Conservation (phyloP, 2,329 filamentous ascomycete genomes). For the Aspergillus novofumigatus region DNA sequence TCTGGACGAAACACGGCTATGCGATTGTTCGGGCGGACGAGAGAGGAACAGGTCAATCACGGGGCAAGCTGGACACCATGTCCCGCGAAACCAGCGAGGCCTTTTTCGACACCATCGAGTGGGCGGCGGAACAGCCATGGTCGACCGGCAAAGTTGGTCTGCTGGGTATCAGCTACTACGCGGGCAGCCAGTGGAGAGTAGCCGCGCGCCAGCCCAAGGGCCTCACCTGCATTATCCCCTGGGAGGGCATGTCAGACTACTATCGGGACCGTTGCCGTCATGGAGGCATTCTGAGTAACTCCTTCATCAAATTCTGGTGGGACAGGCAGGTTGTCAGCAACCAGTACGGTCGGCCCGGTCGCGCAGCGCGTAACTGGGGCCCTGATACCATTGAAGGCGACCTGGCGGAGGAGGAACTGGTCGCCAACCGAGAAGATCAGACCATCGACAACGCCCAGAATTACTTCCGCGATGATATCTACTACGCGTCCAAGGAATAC, state of each 20-base stretch:
- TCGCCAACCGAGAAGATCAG: conserved; percentile 38
- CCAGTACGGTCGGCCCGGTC: conserved; percentile 60
- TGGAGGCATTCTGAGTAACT: conserved; percentile 58
- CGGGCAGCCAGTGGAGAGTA: conserved; percentile 53
- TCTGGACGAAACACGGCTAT: conserved; percentile 54
- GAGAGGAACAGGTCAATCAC: conserved; percentile 49
- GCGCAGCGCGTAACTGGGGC: conserved; percentile 51
- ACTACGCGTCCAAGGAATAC: conserved; percentile 64
- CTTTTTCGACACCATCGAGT: conserved; percentile 51
- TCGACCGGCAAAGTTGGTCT: conserved; percentile 49
- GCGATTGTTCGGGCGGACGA: conserved; percentile 54
- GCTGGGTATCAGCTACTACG: conserved; percentile 51
- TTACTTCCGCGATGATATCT: conserved; percentile 58
- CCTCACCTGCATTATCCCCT: conserved; percentile 49
- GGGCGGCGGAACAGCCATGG: conserved; percentile 50
- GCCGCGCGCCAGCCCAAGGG: conserved; percentile 51
- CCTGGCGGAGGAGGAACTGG: conserved; percentile 31
- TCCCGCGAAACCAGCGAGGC: conserved; percentile 49
- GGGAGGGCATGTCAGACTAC: conserved; percentile 56
- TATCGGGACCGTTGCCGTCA: conserved; percentile 58
- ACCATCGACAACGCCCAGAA: conserved; percentile 46
- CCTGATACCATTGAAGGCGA: conserved; percentile 42
- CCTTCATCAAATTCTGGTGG: conserved; percentile 64
- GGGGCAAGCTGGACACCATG: conserved; percentile 52
- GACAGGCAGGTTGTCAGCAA: conserved; percentile 62